Conservation (phyloP, 139 green algal species). For the Chlorella sp. region DNA sequence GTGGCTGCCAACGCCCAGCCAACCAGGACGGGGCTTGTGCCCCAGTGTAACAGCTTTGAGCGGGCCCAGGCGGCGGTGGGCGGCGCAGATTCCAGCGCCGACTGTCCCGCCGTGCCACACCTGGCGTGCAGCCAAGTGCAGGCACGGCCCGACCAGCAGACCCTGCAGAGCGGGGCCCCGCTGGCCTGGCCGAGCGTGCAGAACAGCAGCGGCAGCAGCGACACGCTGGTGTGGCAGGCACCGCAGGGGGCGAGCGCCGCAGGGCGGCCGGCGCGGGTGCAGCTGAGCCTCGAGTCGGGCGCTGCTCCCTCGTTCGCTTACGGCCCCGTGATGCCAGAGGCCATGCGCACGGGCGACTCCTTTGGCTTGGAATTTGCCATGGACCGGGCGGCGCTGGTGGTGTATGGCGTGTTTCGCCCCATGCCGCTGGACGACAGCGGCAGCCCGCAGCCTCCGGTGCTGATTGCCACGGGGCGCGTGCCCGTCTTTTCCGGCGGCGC, state of each 20-base stretch:
- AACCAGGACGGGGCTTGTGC: slow-evolving; percentile 31
- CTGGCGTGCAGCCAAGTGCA: slow-evolving; percentile 17
- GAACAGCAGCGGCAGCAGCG: background rate
- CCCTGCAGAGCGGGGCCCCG: slow-evolving; percentile 25
- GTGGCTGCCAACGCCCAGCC: slow-evolving; percentile 30
- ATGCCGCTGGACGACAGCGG: slow-evolving; percentile 17
- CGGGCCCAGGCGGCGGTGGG: background rate
- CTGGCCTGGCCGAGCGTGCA: slow-evolving; percentile 9
- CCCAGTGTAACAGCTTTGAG: slow-evolving; percentile 10
- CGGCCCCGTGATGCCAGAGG: slow-evolving; percentile 19
- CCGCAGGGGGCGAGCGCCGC: background rate
- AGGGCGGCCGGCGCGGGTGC: slow-evolving; percentile 4
- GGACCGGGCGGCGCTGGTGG: slow-evolving; percentile 31
- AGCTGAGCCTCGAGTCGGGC: slow-evolving; percentile 15
- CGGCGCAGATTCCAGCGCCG: background rate
- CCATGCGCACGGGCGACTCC: slow-evolving; percentile 2
- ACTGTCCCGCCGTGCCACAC: slow-evolving; percentile 3
- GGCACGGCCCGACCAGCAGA: slow-evolving; percentile 7
- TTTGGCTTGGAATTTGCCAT: slow-evolving; percentile 28
- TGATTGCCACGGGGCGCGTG: slow-evolving; percentile 34
- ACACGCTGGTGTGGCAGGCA: slow-evolving; percentile 1
- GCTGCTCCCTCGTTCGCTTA: slow-evolving; percentile 12
- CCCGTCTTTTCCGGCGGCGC: slow-evolving; percentile 24
- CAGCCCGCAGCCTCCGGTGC: slow-evolving; percentile 9
- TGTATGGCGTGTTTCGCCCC: slow-evolving; percentile 29